Percentiles rank a stretch among this genome's conserved stretches.
Conservation (phyloP, 352 stramenopile genomes). For the Phytopythium oedochilum region DNA sequence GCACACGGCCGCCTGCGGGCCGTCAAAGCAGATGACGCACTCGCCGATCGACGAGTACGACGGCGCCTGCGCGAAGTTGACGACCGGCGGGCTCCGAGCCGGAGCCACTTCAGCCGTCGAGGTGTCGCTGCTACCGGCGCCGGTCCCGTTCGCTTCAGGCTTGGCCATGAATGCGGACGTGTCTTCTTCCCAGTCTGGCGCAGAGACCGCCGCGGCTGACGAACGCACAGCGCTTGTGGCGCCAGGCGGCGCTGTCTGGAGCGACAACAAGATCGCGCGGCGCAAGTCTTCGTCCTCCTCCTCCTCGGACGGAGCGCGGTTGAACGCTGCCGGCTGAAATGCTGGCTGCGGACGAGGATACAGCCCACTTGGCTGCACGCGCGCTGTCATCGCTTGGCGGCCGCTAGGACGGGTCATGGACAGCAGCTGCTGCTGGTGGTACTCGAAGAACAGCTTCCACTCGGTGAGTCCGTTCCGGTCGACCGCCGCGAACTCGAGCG, state of each 20-base stretch:
- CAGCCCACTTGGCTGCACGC: background rate
- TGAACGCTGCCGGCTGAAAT: background rate
- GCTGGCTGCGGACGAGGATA: background rate
- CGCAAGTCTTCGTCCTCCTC: conserved; percentile 54
- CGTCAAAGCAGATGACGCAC: conserved; percentile 81
- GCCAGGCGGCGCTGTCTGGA: conserved; percentile 20
- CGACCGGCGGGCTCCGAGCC: conserved; percentile 9
- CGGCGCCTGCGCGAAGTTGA: conserved; percentile 31
- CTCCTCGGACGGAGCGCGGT: background rate
- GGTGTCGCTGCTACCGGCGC: background rate
- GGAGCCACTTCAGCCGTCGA: conserved; percentile 2
- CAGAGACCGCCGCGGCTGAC: conserved; percentile 36
- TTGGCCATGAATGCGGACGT: background rate
- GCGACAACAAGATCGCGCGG: conserved; percentile 50
- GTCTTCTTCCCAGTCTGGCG: conserved; percentile 40
- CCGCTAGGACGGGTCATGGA: background rate
- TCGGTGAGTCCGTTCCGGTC: conserved; percentile 36
- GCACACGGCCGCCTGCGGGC: conserved; percentile 63
- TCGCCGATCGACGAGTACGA: conserved; percentile 50
- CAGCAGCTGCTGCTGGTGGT: conserved; percentile 38
- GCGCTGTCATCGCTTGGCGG: background rate
- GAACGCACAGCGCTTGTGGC: conserved; percentile 2
- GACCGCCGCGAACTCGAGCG: conserved; percentile 54
- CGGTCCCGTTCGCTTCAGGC: background rate
- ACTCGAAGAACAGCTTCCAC: conserved; percentile 56